These are phyloP conservation scores for Diaporthe batatas DNA, from an alignment of 2,329 filamentous ascomycete species.

Conservation along the genomic window DNA sequence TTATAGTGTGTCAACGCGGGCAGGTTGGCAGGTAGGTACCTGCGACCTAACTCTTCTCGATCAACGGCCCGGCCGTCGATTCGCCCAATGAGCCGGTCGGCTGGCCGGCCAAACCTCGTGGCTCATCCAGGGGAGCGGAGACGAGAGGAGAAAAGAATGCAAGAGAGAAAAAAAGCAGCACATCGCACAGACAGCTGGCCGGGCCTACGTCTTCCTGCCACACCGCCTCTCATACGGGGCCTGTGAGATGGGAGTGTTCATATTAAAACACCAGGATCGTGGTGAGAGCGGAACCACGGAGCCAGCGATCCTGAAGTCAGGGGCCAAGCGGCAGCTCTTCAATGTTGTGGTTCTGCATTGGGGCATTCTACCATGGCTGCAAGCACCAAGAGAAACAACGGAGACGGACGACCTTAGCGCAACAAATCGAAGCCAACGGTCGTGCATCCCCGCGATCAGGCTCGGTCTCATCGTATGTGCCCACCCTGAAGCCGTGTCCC, in stretches of 20 bases:
- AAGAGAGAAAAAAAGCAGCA: slow-evolving; percentile 13
- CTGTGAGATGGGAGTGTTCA: slow-evolving; percentile 8
- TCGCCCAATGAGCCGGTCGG: not conserved
- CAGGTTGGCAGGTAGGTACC: not conserved
- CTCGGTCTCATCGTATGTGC: slow-evolving; percentile 32
- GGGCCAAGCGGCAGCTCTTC: not conserved
- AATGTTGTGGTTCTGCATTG: not conserved
- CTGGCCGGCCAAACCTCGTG: slow-evolving; percentile 22
- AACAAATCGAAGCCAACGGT: not conserved
- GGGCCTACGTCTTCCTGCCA: not conserved
- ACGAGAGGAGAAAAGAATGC: slow-evolving; percentile 17
- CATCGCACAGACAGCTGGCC: slow-evolving; percentile 24
- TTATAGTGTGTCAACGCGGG: not conserved
- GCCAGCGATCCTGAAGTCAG: not conserved
- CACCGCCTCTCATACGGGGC: slow-evolving; percentile 16
- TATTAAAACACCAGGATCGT: slow-evolving; percentile 11
- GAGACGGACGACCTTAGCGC: not conserved
- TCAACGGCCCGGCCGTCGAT: slow-evolving; percentile 16
- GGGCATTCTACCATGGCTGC: not conserved
- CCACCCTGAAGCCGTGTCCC: slow-evolving; percentile 15
- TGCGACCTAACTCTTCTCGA: not conserved
- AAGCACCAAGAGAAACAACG: not conserved
- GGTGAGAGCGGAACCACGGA: not conserved
- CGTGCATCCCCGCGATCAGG: slow-evolving; percentile 29
- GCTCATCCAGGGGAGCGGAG: slow-evolving; percentile 27